Evolutionary conservation across 345 rosid genomes (phyloP).

Genomic region (Pistacia integerrima): DNA sequence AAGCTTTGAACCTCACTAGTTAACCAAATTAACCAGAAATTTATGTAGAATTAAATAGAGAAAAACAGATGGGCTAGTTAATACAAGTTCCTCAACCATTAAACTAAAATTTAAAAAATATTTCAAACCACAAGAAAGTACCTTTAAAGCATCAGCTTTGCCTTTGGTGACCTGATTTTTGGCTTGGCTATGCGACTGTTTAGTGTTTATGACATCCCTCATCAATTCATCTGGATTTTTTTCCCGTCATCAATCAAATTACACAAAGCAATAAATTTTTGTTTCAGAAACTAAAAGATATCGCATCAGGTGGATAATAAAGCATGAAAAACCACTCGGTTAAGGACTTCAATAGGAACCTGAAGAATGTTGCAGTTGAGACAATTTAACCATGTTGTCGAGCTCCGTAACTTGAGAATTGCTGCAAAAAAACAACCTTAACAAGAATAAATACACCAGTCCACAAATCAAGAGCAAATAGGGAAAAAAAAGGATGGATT

Average conservation of each 20-base stretch:
- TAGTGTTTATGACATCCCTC: slow-evolving; percentile 69
- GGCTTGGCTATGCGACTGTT: slow-evolving; percentile 79
- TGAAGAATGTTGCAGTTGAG: slow-evolving; percentile 92
- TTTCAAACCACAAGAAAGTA: slow-evolving; percentile 16
- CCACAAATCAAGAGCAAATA: not conserved
- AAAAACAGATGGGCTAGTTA: no score
- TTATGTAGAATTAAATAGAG: no score
- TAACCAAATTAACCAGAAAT: no score
- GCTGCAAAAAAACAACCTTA: slow-evolving; percentile 36
- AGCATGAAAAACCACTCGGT: slow-evolving; percentile 41
- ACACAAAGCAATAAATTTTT: slow-evolving; percentile 20
- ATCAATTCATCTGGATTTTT: slow-evolving; percentile 97
- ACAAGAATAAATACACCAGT: not conserved
- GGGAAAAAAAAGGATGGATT: not conserved
- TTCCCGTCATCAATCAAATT: slow-evolving; percentile 95
- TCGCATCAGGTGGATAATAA: not conserved
- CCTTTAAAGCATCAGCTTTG: slow-evolving; percentile 91
- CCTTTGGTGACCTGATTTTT: slow-evolving; percentile 95
- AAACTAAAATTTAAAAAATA: not conserved
- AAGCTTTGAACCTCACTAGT: no score
- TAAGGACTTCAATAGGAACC: slow-evolving; percentile 89
- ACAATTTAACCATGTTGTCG: slow-evolving; percentile 74
- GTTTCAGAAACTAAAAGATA: slow-evolving; percentile 17
- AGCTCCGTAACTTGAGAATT: slow-evolving; percentile 84
- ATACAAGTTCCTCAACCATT: slow-evolving; percentile 18